Percentiles rank a stretch among this genome's conserved stretches.
These are phyloP conservation scores for Irpex sp. DNA, from an alignment of 1,284 basidiomycete species.

Conservation along the genomic window DNA sequence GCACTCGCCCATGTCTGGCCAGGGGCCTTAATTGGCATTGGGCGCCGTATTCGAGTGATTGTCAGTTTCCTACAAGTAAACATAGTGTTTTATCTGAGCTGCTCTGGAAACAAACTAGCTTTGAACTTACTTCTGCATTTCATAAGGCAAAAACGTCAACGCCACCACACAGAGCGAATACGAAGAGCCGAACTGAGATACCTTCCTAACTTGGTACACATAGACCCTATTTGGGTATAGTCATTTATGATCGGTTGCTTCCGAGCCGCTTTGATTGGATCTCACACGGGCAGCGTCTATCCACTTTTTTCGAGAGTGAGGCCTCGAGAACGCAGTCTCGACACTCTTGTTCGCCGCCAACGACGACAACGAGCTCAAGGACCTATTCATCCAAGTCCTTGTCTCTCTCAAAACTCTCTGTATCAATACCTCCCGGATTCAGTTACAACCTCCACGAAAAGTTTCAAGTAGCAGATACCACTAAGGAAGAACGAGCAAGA, in stretches of 20 bases:
- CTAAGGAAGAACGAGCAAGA: constrained; percentile 30
- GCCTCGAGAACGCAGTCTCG: background rate
- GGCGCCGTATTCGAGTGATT: too few relatives aligned
- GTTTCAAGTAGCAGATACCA: background rate
- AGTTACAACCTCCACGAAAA: background rate
- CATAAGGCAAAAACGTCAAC: too few relatives aligned
- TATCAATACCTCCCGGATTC: background rate
- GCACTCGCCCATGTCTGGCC: too few relatives aligned
- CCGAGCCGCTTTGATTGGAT: background rate
- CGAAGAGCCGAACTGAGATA: background rate
- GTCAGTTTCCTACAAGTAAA: too few relatives aligned
- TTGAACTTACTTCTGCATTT: too few relatives aligned
- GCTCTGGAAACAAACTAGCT: too few relatives aligned
- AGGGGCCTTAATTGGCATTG: too few relatives aligned
- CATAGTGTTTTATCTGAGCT: too few relatives aligned
- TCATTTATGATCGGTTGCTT: background rate
- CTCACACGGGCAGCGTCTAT: background rate
- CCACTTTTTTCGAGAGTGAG: background rate
- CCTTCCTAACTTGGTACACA: background rate
- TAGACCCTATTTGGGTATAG: background rate
- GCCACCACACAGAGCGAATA: too few relatives aligned
- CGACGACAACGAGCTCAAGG: constrained; percentile 8
- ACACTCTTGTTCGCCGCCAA: background rate
- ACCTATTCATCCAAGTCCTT: constrained; percentile 15
- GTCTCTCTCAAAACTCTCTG: background rate